Conservation (phyloP, 306 rosid species). For the Prunus campanulata region DNA sequence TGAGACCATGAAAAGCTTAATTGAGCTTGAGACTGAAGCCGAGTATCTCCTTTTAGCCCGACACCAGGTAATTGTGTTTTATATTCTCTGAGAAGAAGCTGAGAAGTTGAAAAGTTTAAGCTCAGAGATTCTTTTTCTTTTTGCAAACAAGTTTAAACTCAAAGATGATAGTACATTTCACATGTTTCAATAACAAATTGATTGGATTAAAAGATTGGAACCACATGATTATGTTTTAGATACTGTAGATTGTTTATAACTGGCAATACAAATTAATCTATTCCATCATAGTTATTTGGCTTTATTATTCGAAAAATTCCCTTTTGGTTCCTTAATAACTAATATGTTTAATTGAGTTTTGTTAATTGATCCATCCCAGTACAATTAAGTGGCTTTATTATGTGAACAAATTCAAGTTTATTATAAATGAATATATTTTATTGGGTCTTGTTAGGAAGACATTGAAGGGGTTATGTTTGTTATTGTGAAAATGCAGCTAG, state of each 20-base stretch:
- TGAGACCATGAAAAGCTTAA: constrained; percentile 44
- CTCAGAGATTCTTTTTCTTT: background rate
- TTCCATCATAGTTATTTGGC: background rate
- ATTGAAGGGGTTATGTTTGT: constrained; percentile 10
- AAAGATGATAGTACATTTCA: background rate
- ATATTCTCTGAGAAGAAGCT: background rate
- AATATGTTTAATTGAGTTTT: background rate
- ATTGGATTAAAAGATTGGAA: background rate
- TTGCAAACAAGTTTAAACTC: background rate
- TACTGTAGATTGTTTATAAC: background rate
- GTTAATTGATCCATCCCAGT: background rate
- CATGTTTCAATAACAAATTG: background rate
- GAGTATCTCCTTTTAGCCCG: constrained; percentile 80
- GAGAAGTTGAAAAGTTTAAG: background rate
- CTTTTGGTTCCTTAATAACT: background rate
- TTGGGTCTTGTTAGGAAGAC: background rate
- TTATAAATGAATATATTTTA: background rate
- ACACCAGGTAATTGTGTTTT: constrained; percentile 41
- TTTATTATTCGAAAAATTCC: background rate
- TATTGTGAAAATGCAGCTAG: constrained; percentile 42
- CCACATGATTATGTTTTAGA: background rate
- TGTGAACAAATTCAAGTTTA: too few species aligned
- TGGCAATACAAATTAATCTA: background rate
- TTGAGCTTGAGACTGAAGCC: constrained; percentile 69
- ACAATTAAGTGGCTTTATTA: background rate